Evolutionary conservation across 306 rosid species (phyloP).

Genomic region (Quercus agrifolia): DNA sequence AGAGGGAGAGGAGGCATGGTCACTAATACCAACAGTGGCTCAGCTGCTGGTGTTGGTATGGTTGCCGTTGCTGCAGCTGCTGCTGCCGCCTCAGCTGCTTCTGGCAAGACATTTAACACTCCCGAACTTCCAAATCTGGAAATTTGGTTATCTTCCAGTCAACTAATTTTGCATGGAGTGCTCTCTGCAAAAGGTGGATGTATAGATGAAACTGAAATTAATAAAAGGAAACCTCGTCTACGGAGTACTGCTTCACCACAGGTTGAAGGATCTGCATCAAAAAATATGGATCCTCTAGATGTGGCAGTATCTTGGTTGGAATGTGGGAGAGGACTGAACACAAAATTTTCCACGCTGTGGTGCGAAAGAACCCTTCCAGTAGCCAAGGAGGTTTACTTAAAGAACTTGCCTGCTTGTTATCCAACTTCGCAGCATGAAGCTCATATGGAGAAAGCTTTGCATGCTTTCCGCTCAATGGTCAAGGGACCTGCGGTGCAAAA

Average conservation of each 20-base stretch:
- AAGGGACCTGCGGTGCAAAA: conserved; percentile 70
- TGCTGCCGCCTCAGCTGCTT: conserved; percentile 81
- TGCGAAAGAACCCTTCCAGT: conserved; percentile 76
- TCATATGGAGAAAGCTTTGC: conserved; percentile 68
- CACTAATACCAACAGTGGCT: conserved; percentile 58
- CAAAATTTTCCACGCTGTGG: conserved; percentile 77
- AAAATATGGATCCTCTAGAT: conserved; percentile 59
- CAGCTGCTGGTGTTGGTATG: conserved; percentile 86
- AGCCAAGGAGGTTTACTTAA: conserved; percentile 80
- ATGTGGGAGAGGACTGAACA: conserved; percentile 66
- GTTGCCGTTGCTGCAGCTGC: conserved; percentile 89
- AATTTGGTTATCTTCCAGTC: conserved; percentile 79
- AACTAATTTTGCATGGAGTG: conserved; percentile 56
- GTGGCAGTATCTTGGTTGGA: conserved; percentile 79
- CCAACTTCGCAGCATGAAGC: conserved; percentile 72
- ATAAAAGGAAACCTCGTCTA: conserved; percentile 62
- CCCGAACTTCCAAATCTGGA: conserved; percentile 87
- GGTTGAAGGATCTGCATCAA: conserved; percentile 47
- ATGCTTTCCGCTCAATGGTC: conserved; percentile 72
- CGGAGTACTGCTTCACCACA: conserved; percentile 40
- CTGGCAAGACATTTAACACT: conserved; percentile 59
- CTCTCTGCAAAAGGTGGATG: conserved; percentile 80
- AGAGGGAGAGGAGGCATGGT: conserved; percentile 73
- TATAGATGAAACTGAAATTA: conserved; percentile 64
- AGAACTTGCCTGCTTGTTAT: conserved; percentile 79